Percentiles rank a stretch among this genome's conserved stretches.
phyloP scores from a whole-genome alignment of 768 basidiomycete species.

The Pleurotus giganteus region DNA sequence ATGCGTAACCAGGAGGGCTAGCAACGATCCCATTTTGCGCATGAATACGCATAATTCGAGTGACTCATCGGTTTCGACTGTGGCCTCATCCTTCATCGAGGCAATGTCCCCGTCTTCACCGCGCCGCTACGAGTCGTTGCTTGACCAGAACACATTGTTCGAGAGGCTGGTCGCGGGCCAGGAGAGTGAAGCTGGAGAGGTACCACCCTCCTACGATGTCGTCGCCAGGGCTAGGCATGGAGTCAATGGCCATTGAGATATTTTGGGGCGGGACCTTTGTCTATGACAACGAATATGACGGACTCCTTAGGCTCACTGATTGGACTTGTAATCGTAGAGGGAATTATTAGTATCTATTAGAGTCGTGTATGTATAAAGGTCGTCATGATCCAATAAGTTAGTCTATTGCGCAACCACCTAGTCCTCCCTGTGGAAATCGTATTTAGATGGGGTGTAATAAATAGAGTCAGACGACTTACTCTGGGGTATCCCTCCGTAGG shows the following conservation, averaged over 20 bases:
- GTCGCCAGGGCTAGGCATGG: background rate
- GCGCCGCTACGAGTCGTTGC: constrained; percentile 31
- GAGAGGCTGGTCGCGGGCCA: constrained; percentile 82
- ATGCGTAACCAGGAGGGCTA: constrained; percentile 30
- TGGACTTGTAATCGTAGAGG: background rate
- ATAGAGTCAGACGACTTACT: constrained; percentile 43
- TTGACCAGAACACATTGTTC: constrained; percentile 53
- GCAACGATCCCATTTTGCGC: background rate
- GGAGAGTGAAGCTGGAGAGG: constrained; percentile 78
- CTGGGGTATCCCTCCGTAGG: constrained; percentile 74
- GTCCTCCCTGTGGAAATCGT: constrained; percentile 41
- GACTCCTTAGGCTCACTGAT: background rate
- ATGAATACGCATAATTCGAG: constrained; percentile 8
- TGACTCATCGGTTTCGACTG: constrained; percentile 11
- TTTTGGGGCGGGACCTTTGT: too few species aligned
- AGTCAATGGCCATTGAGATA: background rate
- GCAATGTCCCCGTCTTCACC: constrained; percentile 27
- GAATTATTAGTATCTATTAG: constrained; percentile 4
- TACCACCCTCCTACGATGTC: constrained; percentile 72
- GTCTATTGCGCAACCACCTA: constrained; percentile 38
- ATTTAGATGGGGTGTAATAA: background rate
- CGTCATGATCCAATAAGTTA: constrained; percentile 17
- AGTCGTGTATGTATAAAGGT: constrained; percentile 10
- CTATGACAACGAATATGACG: too few species aligned
- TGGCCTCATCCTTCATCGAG: constrained; percentile 19